Percentiles rank a stretch among this genome's conserved stretches.
Conservation (phyloP, 2,329 filamentous ascomycete species). For the Xylaria sp. region DNA sequence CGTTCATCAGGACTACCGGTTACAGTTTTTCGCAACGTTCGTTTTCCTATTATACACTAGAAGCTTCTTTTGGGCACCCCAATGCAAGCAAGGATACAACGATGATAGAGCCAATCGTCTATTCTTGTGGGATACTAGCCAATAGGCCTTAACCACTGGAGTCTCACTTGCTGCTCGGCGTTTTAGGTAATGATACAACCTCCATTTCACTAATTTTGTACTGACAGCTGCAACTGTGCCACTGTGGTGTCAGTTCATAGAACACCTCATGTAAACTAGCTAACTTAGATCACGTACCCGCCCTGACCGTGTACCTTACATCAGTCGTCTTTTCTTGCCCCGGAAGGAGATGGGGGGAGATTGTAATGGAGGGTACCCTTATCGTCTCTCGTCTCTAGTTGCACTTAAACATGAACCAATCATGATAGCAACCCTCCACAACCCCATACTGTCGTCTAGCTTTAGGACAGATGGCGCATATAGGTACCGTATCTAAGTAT, state of each 20-base stretch:
- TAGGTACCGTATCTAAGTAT: conserved; percentile 7
- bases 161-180: conserved; percentile 10
- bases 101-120: conserved; percentile 3
- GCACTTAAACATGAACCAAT: conserved; percentile 26
- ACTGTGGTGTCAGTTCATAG: conserved; percentile 5
- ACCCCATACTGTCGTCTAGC: conserved; percentile 24
- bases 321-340: conserved; percentile 44
- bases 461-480: conserved; percentile 24
- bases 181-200: conserved; percentile 5
- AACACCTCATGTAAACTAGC: conserved; percentile 13
- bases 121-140: neutral
- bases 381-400: conserved; percentile 37
- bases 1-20: conserved; percentile 20
- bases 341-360: conserved; percentile 41
- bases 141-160: neutral
- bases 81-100: conserved; percentile 9
- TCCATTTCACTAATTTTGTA: neutral
- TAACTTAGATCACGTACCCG: conserved; percentile 35
- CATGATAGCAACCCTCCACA: conserved; percentile 14
- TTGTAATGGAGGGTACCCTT: conserved; percentile 44
- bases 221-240: neutral
- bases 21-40: conserved; percentile 36
- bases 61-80: conserved; percentile 14
- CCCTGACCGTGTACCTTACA: conserved; percentile 47
- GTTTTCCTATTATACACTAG: conserved; percentile 21